phyloP scores from a whole-genome alignment of 2,329 filamentous ascomycete genomes.

The Trichoderma polysporum region DNA sequence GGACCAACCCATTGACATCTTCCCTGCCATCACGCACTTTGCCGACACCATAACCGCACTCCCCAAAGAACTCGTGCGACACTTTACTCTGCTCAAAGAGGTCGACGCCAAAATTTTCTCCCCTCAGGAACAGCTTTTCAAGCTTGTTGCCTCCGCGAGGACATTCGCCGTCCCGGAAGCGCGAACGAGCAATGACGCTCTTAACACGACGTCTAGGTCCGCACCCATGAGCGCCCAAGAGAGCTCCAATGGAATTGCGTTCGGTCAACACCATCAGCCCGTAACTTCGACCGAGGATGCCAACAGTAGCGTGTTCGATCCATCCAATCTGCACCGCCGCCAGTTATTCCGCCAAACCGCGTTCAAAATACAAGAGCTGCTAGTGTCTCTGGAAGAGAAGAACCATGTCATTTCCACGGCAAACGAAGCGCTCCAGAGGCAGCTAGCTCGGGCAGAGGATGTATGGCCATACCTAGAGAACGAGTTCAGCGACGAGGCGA shows the following conservation, averaged over 20 bases:
- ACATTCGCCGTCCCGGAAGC: slow-evolving; percentile 49
- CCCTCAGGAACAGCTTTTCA: slow-evolving; percentile 78
- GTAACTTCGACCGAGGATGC: slow-evolving; percentile 45
- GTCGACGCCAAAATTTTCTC: slow-evolving; percentile 95
- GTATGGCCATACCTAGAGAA: slow-evolving; percentile 82
- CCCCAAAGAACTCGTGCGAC: slow-evolving; percentile 90
- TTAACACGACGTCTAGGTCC: slow-evolving; percentile 44
- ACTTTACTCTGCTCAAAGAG: slow-evolving; percentile 94
- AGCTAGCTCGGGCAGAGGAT: slow-evolving; percentile 79
- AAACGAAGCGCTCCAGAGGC: slow-evolving; percentile 82
- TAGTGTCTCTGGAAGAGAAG: slow-evolving; percentile 93
- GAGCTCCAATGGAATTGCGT: slow-evolving; percentile 44
- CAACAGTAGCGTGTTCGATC: slow-evolving; percentile 49
- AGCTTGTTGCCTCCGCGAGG: slow-evolving; percentile 67
- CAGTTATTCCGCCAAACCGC: slow-evolving; percentile 77
- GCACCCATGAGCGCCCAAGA: slow-evolving; percentile 52
- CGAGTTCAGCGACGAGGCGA: slow-evolving; percentile 92
- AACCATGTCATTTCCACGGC: slow-evolving; percentile 94
- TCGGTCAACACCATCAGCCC: slow-evolving; percentile 38
- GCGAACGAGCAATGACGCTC: slow-evolving; percentile 45
- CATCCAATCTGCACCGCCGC: slow-evolving; percentile 63
- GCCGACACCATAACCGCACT: slow-evolving; percentile 89
- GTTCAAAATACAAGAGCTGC: slow-evolving; percentile 76
- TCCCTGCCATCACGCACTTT: slow-evolving; percentile 70
- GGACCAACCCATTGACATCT: slow-evolving; percentile 65